Base-by-base conservation (phyloP, 177 flowering plant genomes). In the Telopea speciosissima region DNA sequence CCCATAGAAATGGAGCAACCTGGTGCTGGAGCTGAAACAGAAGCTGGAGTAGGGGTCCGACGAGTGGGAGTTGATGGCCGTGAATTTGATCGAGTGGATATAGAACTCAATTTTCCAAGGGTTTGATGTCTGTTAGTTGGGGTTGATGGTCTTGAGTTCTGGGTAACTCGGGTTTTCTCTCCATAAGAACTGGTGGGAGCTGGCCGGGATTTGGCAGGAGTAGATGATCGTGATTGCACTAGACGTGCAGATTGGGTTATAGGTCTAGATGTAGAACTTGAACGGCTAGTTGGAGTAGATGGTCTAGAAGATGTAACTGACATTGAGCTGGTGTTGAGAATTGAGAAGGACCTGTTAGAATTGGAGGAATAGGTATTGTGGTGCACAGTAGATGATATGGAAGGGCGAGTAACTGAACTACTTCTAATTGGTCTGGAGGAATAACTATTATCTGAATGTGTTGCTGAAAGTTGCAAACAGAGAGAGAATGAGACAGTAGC, bases 51-150 rank as follows among this genome's bases (percentile, higher is more conserved):
- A 23, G 86, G 21, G 42, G 67, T 84, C 63, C 94, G 84, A 44
- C 95, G 93, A 67, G 90, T 88, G 24, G 97, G 99, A 58, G 96
- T 92, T 71, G 97, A 90, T 72, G 99, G 88, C 71, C 96, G 88
- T 58, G 99, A 86, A 72, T 59, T 82, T 21, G 88, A 72, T 21
- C 92, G 83, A 72, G 83, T 36, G 28, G 79, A 63, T 9, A 87
- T 63, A 24, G 89, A 70, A 79, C 36, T 82, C 72, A 77, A 70
- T 74, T 80, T 93, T 71, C 89, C 82, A 33, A 86, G 81, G 42
- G 79, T 78, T 61, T 82, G 89, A 8, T 88, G 82, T 81, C 94
- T 85, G 24, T 93, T 84, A 72, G 79, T 87, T 71, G 97, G 99
- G 68, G 97, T 92, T 6, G 99, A 88, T 60, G 97, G 97, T 79